Conservation (phyloP, 2,329 filamentous ascomycete species). For the Scedosporium minutisporum region DNA sequence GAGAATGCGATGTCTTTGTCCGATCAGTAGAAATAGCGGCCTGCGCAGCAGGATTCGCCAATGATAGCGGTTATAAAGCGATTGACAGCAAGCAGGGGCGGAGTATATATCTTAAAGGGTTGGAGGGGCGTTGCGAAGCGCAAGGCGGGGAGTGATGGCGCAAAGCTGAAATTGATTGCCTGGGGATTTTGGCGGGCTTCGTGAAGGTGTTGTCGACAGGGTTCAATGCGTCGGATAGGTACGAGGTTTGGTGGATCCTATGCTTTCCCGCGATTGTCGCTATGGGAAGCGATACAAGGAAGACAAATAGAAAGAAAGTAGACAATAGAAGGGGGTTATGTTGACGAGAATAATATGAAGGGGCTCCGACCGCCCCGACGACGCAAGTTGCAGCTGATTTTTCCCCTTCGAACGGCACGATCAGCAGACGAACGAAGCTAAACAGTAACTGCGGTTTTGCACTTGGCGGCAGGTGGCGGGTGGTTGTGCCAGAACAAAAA, state of each 20-base stretch:
- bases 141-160: constrained; percentile 1
- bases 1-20: neutral
- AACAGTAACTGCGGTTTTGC: neutral
- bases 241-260: neutral
- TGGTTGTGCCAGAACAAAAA: neutral
- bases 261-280: neutral
- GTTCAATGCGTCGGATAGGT: neutral
- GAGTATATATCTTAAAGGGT: neutral
- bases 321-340: neutral
- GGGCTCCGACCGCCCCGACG: neutral
- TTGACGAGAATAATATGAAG: neutral
- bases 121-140: neutral
- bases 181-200: neutral
- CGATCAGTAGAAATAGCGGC: constrained; percentile 1
- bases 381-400: neutral
- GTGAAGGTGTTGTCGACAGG: neutral
- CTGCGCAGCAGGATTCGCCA: constrained; percentile 1
- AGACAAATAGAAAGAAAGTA: neutral
- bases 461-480: neutral
- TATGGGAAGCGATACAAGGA: neutral
- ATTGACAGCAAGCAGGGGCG: neutral
- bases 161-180: neutral
- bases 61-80: neutral
- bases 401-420: constrained; percentile 1
- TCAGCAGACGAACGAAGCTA: neutral